Evolutionary conservation across 2,329 filamentous ascomycete species (phyloP).

Genomic region (Laburnicola sp.): DNA sequence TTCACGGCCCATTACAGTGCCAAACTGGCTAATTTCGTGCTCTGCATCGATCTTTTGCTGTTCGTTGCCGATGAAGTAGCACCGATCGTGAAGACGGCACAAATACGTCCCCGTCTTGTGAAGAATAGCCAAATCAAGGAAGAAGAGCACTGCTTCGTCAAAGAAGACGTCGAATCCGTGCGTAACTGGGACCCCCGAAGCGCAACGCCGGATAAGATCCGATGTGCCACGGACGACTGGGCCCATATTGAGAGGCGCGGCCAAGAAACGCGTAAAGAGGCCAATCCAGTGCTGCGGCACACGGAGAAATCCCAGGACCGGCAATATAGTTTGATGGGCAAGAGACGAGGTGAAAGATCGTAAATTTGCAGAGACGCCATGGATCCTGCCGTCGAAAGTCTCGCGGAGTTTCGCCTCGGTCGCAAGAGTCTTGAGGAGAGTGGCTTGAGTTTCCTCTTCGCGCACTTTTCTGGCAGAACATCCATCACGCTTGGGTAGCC

Average conservation of each 20-base stretch:
- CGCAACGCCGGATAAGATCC: conserved; percentile 22
- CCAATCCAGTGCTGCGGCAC: conserved; percentile 59
- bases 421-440: conserved; percentile 31
- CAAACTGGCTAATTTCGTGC: conserved; percentile 18
- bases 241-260: conserved; percentile 29
- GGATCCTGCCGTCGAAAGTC: conserved; percentile 21
- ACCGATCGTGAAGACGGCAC: conserved; percentile 28
- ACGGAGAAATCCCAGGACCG: conserved; percentile 62
- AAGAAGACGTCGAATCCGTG: conserved; percentile 32
- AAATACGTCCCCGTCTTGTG: conserved; percentile 22
- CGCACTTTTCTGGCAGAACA: conserved; percentile 10
- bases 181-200: conserved; percentile 24
- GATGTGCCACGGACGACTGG: conserved; percentile 22
- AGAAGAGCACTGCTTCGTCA: conserved; percentile 32
- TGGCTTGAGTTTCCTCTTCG: conserved; percentile 21
- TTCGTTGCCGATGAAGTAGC: conserved; percentile 28
- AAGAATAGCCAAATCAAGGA: conserved; percentile 30
- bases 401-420: conserved; percentile 26
- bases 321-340: conserved; percentile 62
- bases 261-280: conserved; percentile 61
- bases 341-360: conserved; percentile 61
- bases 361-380: conserved; percentile 22
- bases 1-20: conserved; percentile 20
- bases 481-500: conserved; percentile 22
- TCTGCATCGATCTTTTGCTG: conserved; percentile 14